A percentile compares a stretch with the other conserved stretches of the same genome.
Conservation (phyloP, 2,329 filamentous ascomycete species). For the Harringtonia lauricola region DNA sequence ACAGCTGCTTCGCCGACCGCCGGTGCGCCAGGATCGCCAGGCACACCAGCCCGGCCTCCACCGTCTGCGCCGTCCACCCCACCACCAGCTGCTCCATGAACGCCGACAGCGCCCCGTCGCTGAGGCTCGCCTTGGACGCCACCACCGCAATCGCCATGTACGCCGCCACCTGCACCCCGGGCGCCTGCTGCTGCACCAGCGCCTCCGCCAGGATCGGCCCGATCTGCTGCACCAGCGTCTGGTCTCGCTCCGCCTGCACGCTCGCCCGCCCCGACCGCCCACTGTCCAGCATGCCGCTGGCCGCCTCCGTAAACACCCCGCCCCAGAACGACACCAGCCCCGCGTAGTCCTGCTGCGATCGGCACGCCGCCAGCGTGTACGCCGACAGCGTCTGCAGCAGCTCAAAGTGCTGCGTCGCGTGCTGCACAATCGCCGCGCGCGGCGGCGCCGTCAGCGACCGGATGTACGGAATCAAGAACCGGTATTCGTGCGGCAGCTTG, state of each 20-base stretch:
- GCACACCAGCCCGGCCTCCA: constrained; percentile 65
- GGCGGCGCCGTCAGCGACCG: constrained; percentile 66
- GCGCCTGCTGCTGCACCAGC: constrained; percentile 61
- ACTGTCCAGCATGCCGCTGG: constrained; percentile 71
- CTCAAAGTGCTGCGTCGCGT: constrained; percentile 64
- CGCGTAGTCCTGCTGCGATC: constrained; percentile 61
- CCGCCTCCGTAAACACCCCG: constrained; percentile 72
- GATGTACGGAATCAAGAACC: constrained; percentile 80
- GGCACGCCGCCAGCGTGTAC: constrained; percentile 66
- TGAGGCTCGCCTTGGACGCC: constrained; percentile 68
- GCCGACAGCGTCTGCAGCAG: constrained; percentile 70
- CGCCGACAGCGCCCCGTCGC: constrained; percentile 68
- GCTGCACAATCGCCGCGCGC: constrained; percentile 71
- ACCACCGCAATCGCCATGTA: constrained; percentile 88
- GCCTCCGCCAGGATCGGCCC: constrained; percentile 65
- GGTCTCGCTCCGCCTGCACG: constrained; percentile 70
- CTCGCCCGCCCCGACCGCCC: constrained; percentile 64
- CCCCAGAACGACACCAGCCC: constrained; percentile 84
- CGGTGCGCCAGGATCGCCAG: constrained; percentile 74
- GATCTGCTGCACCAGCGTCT: constrained; percentile 60
- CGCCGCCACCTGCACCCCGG: constrained; percentile 73
- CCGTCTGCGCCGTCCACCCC: constrained; percentile 65
- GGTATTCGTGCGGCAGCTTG: constrained; percentile 64
- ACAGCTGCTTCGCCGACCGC: constrained; percentile 58
- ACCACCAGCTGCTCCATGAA: constrained; percentile 81